phyloP scores from a whole-genome alignment of 306 rosid species.

The Pterocarpus santalinus region DNA sequence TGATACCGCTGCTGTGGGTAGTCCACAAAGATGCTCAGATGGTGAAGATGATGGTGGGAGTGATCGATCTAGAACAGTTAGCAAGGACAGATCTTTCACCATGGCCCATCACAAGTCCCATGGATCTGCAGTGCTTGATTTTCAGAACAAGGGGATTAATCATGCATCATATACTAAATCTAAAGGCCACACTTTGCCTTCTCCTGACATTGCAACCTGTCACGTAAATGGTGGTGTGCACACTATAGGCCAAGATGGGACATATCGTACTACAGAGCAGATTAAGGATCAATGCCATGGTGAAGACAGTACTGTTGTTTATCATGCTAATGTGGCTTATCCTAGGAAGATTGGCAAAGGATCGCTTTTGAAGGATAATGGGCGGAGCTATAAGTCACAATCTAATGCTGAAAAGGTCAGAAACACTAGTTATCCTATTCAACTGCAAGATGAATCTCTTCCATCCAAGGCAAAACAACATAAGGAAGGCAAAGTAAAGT shows the following conservation, averaged over 20 bases:
- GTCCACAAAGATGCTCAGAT: conserved; percentile 68
- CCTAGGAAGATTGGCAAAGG: conserved; percentile 70
- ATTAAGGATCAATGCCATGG: conserved; percentile 50
- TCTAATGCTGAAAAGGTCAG: conserved; percentile 57
- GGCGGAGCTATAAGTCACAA: conserved; percentile 59
- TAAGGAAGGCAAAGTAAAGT: conserved; percentile 69
- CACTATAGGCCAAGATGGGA: conserved; percentile 58
- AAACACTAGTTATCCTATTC: conserved; percentile 57
- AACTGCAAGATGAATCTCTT: conserved; percentile 58
- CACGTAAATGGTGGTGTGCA: conserved; percentile 58
- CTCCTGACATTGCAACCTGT: conserved; percentile 32
- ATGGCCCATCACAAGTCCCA: conserved; percentile 38
- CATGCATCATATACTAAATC: conserved; percentile 57
- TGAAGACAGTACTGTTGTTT: conserved; percentile 62
- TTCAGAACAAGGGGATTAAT: conserved; percentile 58
- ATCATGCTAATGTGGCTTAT: conserved; percentile 56
- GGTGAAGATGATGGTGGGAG: conserved; percentile 74
- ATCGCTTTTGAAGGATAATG: conserved; percentile 69
- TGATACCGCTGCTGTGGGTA: conserved; percentile 56
- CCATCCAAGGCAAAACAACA: conserved; percentile 51
- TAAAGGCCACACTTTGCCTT: conserved; percentile 52
- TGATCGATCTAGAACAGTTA: conserved; percentile 64
- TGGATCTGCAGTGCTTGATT: conserved; percentile 51
- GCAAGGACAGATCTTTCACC: conserved; percentile 59
- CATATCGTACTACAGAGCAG: conserved; percentile 54